Conservation (phyloP, 2,329 filamentous ascomycete genomes). For the Furcasterigmium sp. region DNA sequence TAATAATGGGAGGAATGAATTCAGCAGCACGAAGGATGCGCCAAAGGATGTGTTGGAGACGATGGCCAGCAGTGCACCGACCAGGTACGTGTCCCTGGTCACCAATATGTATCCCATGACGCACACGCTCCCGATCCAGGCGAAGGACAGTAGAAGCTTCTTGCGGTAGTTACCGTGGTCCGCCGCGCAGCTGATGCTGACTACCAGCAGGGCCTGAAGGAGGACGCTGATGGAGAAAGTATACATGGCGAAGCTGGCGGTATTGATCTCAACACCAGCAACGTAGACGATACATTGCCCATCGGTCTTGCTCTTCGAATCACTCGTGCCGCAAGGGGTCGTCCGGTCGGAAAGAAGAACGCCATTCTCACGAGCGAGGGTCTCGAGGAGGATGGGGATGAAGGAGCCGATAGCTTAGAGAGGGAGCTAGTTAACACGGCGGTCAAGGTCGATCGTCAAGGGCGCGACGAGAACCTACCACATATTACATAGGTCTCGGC, state of each 20-base stretch:
- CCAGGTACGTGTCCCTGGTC: conserved; percentile 66
- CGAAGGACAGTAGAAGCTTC: conserved; percentile 79
- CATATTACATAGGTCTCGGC: conserved; percentile 96
- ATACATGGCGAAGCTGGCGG: conserved; percentile 96
- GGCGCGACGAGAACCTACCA: conserved; percentile 48
- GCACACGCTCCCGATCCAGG: conserved; percentile 69
- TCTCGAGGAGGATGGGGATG: conserved; percentile 91
- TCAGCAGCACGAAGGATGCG: conserved; percentile 89
- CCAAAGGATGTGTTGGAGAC: conserved; percentile 92
- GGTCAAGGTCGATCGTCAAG: neutral
- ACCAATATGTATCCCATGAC: conserved; percentile 89
- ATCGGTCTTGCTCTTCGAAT: conserved; percentile 41
- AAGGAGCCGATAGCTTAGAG: conserved; percentile 57
- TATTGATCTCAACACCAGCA: conserved; percentile 83
- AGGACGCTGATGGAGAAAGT: conserved; percentile 92
- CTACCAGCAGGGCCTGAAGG: conserved; percentile 82
- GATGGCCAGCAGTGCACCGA: conserved; percentile 81
- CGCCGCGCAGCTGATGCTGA: conserved; percentile 93
- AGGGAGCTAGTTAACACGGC: neutral
- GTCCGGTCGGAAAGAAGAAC: conserved; percentile 74
- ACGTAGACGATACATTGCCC: conserved; percentile 79
- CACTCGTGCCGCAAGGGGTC: conserved; percentile 67
- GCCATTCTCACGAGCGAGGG: conserved; percentile 86
- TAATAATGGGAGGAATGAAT: conserved; percentile 88
- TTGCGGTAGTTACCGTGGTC: conserved; percentile 94